A percentile compares a stretch with the other conserved stretches of the same genome.
Conservation (phyloP, 108 stramenopile species). For the Pseudonitzschia multistriata region DNA sequence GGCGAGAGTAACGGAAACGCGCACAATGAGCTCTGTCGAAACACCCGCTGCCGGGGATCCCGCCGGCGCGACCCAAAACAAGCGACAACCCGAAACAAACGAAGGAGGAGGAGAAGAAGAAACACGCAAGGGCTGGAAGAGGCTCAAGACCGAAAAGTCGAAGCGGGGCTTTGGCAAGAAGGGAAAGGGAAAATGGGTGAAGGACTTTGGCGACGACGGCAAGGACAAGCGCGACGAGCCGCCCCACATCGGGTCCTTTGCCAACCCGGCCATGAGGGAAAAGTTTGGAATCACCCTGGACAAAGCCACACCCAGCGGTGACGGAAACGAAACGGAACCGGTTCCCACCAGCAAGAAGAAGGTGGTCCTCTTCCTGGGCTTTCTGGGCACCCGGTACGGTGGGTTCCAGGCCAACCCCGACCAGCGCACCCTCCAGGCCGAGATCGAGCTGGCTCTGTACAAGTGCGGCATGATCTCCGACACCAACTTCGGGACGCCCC, state of each 20-base stretch:
- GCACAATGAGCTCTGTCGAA: neutral
- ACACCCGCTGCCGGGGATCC: neutral
- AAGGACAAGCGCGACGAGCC: conserved; percentile 12
- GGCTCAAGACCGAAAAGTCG: neutral
- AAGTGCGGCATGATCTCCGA: conserved; percentile 60
- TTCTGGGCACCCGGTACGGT: conserved; percentile 70
- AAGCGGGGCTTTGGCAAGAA: conserved; percentile 18
- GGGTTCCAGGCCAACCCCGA: conserved; percentile 91
- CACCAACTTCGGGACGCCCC: conserved; percentile 85
- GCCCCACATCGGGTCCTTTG: conserved; percentile 75
- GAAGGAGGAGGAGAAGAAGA: neutral
- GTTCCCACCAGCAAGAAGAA: conserved; percentile 38
- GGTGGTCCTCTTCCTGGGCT: conserved; percentile 72
- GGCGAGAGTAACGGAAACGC: neutral
- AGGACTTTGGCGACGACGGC: conserved; percentile 27
- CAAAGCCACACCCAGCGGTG: neutral
- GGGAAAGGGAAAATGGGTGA: conserved; percentile 12
- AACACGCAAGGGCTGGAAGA: neutral
- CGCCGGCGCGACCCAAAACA: too few relatives aligned
- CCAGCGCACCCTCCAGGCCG: conserved; percentile 84
- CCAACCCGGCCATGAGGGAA: conserved; percentile 50
- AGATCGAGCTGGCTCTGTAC: conserved; percentile 87
- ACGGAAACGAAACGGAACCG: neutral
- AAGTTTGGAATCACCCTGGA: conserved; percentile 32
- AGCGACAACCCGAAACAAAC: too few relatives aligned